A percentile compares a stretch with the other conserved stretches of the same genome.
Conservation (phyloP, 208 protist species). For the Blastocrithidia nonstop region DNA sequence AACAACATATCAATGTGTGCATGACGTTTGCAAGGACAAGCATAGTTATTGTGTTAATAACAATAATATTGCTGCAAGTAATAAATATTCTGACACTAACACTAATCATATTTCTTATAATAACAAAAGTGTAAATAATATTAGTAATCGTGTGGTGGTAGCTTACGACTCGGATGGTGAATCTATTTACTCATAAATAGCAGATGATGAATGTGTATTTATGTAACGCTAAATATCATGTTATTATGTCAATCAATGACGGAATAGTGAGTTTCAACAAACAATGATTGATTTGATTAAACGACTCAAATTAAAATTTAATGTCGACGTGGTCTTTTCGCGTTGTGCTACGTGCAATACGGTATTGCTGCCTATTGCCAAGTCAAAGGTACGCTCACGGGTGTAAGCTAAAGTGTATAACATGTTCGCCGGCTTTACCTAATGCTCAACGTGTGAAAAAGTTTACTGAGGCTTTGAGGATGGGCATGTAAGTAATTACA, state of each 20-base stretch:
- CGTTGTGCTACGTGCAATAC: conserved; percentile 59
- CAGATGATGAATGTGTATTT: conserved; percentile 8
- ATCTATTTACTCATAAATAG: conserved; percentile 32
- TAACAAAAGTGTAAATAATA: too few species aligned
- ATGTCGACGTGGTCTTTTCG: conserved; percentile 21
- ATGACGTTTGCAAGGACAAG: too few species aligned
- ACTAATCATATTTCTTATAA: too few species aligned
- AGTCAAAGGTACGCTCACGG: conserved; percentile 16
- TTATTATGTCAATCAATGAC: conserved; percentile 26
- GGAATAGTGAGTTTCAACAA: conserved; percentile 14
- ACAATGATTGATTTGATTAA: conserved; percentile 30
- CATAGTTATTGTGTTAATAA: too few species aligned
- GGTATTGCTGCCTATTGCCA: conserved; percentile 18
- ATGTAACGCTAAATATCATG: conserved; percentile 13
- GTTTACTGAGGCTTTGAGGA: conserved; percentile 70
- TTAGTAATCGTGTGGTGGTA: conserved; percentile 12
- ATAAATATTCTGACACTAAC: too few species aligned
- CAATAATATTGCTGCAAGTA: too few species aligned
- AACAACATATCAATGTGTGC: too few species aligned
- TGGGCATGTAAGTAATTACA: conserved; percentile 58
- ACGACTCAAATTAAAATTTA: conserved; percentile 16
- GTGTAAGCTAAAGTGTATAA: conserved; percentile 37
- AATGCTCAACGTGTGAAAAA: conserved; percentile 46
- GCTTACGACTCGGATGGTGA: conserved; percentile 68
- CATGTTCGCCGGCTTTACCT: conserved; percentile 53